A percentile compares a stretch with the other conserved stretches of the same genome.
These are phyloP conservation scores for Oryza officinalis DNA, from an alignment of 176 grass and related monocot genomes.

Conservation along the genomic window DNA sequence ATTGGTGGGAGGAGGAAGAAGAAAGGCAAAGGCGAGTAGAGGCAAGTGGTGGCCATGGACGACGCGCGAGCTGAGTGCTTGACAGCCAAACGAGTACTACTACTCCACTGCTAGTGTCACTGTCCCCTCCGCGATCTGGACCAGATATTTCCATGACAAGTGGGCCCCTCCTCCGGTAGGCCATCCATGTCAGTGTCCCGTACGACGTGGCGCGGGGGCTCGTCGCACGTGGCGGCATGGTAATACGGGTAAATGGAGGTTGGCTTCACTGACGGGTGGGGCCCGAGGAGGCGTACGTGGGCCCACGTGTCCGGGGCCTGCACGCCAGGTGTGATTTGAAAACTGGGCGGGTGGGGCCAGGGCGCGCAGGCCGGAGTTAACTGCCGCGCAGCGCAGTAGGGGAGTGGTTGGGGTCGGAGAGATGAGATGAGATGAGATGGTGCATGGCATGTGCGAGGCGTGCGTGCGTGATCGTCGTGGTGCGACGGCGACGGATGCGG, in stretches of 20 bases:
- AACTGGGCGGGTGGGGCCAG: neutral
- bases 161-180: accelerated
- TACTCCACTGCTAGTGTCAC: neutral
- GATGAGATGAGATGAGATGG: no score
- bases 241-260: neutral
- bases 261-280: neutral
- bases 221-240: neutral
- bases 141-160: neutral
- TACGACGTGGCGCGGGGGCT: no score
- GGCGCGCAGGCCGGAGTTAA: neutral
- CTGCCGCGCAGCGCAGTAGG: neutral
- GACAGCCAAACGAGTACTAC: constrained; percentile 42
- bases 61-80: constrained; percentile 24
- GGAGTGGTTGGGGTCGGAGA: no score
- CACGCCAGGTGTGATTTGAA: no score
- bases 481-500: no score
- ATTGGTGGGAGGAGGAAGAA: constrained; percentile 5
- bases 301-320: no score
- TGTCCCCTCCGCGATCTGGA: no score
- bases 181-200: neutral
- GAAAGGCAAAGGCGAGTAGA: neutral
- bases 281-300: no score
- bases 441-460: neutral
- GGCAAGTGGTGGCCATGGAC: constrained; percentile 4
- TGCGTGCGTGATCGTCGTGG: no score